Conservation (phyloP, 345 rosid species). For the Theobroma cacao region DNA sequence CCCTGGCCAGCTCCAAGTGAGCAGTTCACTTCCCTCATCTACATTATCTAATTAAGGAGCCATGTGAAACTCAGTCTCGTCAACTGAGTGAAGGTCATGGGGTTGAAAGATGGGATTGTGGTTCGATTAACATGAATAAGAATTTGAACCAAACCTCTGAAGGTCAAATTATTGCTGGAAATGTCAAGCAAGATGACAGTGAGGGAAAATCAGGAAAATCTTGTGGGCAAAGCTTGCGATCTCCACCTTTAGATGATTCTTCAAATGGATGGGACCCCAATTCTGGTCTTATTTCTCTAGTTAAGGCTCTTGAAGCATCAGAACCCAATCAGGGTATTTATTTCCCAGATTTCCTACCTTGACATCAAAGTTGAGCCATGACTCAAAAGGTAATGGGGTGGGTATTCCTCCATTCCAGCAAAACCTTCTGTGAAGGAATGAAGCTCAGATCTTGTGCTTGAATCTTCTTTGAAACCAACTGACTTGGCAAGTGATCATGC, state of each 20-base stretch:
- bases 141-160: slow-evolving; percentile 21
- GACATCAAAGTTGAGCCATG: slow-evolving; percentile 43
- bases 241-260: slow-evolving; percentile 7
- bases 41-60: slow-evolving; percentile 33
- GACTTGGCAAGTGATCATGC: slow-evolving; percentile 47
- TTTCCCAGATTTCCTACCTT: slow-evolving; percentile 51
- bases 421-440: slow-evolving; percentile 44
- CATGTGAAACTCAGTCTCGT: slow-evolving; percentile 23
- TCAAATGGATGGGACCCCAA: slow-evolving; percentile 10
- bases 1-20: slow-evolving; percentile 35
- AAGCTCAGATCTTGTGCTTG: slow-evolving; percentile 44
- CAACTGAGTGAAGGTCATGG: slow-evolving; percentile 26
- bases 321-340: slow-evolving; percentile 41
- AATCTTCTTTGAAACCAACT: slow-evolving; percentile 46
- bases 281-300: slow-evolving; percentile 38
- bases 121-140: slow-evolving; percentile 18
- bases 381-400: slow-evolving; percentile 50
- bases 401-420: slow-evolving; percentile 36
- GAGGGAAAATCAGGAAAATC: slow-evolving; percentile 31
- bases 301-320: slow-evolving; percentile 40
- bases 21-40: slow-evolving; percentile 34
- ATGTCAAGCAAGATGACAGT: slow-evolving; percentile 36
- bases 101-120: slow-evolving; percentile 33
- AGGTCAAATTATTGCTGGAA: slow-evolving; percentile 17
- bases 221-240: slow-evolving; percentile 8